Percentiles rank a stretch among this genome's conserved stretches.
phyloP scores from a whole-genome alignment of 305 asterid species.

The Petunia hybrid region DNA sequence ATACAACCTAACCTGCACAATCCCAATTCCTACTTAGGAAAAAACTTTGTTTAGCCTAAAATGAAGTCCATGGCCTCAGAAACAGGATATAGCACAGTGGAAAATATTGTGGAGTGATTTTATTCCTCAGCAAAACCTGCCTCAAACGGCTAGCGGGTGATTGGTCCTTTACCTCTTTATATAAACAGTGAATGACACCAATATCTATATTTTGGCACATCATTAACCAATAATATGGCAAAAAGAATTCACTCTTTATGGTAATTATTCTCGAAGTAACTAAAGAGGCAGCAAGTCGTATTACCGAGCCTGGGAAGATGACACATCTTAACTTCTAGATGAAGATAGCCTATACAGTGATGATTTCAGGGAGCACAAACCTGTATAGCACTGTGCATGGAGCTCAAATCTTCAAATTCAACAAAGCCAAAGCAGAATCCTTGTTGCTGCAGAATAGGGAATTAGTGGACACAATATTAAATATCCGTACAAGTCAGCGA shows the following conservation, averaged over 20 bases:
- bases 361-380: slow-evolving; percentile 43
- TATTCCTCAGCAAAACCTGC: not conserved
- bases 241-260: not conserved
- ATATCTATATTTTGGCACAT: not conserved
- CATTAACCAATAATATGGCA: not conserved
- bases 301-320: not conserved
- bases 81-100: not conserved
- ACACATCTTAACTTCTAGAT: slow-evolving; percentile 1
- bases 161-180: not conserved
- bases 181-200: not conserved
- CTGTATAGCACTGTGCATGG: slow-evolving; percentile 87
- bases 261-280: slow-evolving; percentile 3
- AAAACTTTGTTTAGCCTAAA: not conserved
- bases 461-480: slow-evolving; percentile 27
- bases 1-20: not conserved
- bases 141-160: not conserved
- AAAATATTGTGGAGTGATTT: not conserved
- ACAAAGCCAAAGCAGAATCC: slow-evolving; percentile 92
- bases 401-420: slow-evolving; percentile 69
- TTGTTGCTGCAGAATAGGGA: slow-evolving; percentile 60
- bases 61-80: not conserved
- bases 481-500: slow-evolving; percentile 24
- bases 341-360: not conserved
- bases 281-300: not conserved
- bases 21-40: not conserved